These are phyloP conservation scores for Pseudognaphalium luteoalbum DNA, from an alignment of 129 eudicot genomes.

Conservation along the genomic window DNA sequence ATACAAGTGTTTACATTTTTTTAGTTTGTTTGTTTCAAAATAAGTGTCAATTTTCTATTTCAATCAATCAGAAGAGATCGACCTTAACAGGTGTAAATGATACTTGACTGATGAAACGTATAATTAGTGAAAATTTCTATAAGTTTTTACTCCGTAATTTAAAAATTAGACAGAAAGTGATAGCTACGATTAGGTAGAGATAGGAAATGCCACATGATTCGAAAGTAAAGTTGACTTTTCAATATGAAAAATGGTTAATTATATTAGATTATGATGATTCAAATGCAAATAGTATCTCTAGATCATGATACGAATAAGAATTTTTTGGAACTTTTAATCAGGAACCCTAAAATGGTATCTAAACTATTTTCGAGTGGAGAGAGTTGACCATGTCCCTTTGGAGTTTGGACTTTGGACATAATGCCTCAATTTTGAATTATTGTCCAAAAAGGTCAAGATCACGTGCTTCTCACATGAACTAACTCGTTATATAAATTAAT, in stretches of 20 bases:
- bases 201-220: neutral
- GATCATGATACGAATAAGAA: conserved; percentile 11
- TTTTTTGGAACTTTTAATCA: conserved; percentile 28
- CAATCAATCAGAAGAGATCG: no score
- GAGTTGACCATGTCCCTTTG: conserved; percentile 31
- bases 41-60: no score
- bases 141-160: no score
- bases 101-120: no score
- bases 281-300: neutral
- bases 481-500: neutral
- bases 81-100: no score
- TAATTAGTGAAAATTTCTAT: no score
- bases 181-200: neutral
- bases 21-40: no score
- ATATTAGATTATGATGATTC: neutral
- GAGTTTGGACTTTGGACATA: no score
- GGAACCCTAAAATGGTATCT: conserved; percentile 38
- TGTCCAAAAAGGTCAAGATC: conserved; percentile 27
- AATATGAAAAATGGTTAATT: neutral
- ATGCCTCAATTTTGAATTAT: conserved; percentile 22
- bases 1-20: no score
- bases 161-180: no score
- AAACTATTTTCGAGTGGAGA: conserved; percentile 24
- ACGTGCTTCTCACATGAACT: conserved; percentile 21
- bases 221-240: no score